Base-by-base conservation (phyloP, 2,329 filamentous ascomycete genomes). In the Diaporthe eres region DNA sequence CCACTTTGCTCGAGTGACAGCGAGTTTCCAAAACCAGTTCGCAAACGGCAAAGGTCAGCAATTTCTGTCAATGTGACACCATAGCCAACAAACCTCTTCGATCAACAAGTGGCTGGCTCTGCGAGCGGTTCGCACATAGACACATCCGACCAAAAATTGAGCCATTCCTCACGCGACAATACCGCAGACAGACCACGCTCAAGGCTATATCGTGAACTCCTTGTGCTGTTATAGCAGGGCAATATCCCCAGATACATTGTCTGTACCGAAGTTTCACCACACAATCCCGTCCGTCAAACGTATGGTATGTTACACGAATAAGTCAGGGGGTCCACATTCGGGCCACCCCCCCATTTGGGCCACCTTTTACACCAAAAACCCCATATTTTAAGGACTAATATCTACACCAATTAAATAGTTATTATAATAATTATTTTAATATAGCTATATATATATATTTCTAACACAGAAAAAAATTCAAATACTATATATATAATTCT, bases 191-290 rank as follows among this genome's bases (percentile, higher is more conserved):
- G n/a, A 22, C 22, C 22, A 42, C 25, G 25, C 34, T n/a, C 17
- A 2, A 17, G 28, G n/a, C n/a, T n/a, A 53, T 55, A 39, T 22
- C 2, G 5, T 42, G 4, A 49, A 1, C 9, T 55, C 9, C 49
- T 19, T 28, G 34, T 13, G 47, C 13, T 55, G 37, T 12, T 42
- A 42, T 55, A 70, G 65, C 49, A 70, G 31, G 47, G 47, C 1
- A 39, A 55, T 55, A 9, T 70, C 49, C 65, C 12, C 49, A 70
- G 15, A 70, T 70, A 55, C 15, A 70, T 70, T 39, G 15, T 25
- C n/a, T 7, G 65, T 55, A 55, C 65, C 65, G 31, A 15, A 55
- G 1, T 42, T 55, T 3, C 2, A 70, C 8, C 13, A 19, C 4
- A n/a, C 8, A 22, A n/a, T 51, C 6, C 22, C 19, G 44, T 13